These are phyloP conservation scores for Starmerella sp. DNA, from an alignment of 805 yeast genomes.

Conservation along the genomic window DNA sequence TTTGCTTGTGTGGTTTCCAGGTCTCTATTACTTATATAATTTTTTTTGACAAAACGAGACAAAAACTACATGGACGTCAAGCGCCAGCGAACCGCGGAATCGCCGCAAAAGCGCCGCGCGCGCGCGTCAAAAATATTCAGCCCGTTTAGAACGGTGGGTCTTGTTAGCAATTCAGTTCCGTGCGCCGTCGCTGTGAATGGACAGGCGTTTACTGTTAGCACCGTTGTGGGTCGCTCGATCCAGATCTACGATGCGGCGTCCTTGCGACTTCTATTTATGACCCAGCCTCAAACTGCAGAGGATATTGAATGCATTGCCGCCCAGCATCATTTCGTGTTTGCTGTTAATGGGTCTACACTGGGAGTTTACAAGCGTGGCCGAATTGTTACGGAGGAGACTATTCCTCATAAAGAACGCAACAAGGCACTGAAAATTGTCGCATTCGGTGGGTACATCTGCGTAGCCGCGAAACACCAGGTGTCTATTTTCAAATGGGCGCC, in stretches of 20 bases:
- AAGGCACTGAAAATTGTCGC: conserved; percentile 41
- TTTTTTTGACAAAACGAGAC: conserved; percentile 1
- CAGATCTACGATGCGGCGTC: conserved; percentile 86
- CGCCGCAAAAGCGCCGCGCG: not conserved
- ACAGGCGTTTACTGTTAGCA: conserved; percentile 71
- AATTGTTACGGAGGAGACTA: conserved; percentile 36
- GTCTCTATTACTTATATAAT: conserved; percentile 8
- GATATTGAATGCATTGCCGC: conserved; percentile 64
- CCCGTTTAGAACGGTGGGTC: conserved; percentile 45
- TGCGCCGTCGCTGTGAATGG: conserved; percentile 86
- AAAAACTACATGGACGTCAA: conserved; percentile 4
- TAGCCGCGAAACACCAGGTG: conserved; percentile 38
- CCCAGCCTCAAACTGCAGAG: conserved; percentile 61
- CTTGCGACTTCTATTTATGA: conserved; percentile 72
- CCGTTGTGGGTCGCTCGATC: conserved; percentile 79
- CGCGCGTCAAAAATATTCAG: conserved; percentile 10
- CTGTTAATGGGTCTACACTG: conserved; percentile 56
- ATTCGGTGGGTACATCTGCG: conserved; percentile 73
- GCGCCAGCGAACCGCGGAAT: conserved; percentile 5
- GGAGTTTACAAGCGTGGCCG: conserved; percentile 79
- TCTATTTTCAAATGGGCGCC: conserved; percentile 44
- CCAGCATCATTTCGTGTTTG: conserved; percentile 75
- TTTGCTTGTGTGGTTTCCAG: not conserved
- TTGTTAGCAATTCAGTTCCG: conserved; percentile 77
- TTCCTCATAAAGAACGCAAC: conserved; percentile 27